phyloP scores from a whole-genome alignment of 108 stramenopile species.

The Pseudonitzschia delicatissima region DNA sequence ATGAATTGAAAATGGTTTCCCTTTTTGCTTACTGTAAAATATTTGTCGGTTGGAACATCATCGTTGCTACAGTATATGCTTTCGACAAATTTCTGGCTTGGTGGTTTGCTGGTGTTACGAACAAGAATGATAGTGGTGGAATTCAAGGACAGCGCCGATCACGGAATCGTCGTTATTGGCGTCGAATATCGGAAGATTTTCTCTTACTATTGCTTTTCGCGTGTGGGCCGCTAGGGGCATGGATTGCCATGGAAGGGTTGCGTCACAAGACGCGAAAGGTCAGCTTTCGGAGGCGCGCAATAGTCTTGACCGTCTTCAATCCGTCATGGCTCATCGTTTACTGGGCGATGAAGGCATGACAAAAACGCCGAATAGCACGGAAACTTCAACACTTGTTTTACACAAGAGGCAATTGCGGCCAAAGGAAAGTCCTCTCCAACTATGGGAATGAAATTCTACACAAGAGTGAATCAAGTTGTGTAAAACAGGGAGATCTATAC shows the following conservation, averaged over 20 bases:
- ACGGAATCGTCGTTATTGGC: background rate
- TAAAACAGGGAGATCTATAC: too few relatives aligned
- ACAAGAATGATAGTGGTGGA: background rate
- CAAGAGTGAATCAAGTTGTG: too few relatives aligned
- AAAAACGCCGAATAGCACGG: too few relatives aligned
- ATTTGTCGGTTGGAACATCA: background rate
- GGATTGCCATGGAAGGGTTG: background rate
- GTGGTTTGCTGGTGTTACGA: background rate
- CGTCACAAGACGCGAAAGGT: background rate
- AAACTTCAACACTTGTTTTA: too few relatives aligned
- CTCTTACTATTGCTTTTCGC: background rate
- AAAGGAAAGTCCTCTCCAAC: too few relatives aligned
- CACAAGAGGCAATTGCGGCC: too few relatives aligned
- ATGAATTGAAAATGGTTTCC: background rate
- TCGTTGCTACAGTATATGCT: background rate
- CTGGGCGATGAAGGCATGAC: background rate
- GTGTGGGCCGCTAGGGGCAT: background rate
- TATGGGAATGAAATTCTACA: too few relatives aligned
- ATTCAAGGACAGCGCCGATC: background rate
- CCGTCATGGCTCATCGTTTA: background rate
- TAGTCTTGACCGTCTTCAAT: background rate
- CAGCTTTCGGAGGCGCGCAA: background rate
- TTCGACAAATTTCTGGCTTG: background rate
- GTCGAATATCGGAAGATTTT: background rate
- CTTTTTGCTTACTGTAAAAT: background rate